Evolutionary conservation across 2,329 filamentous ascomycete species (phyloP), one percentile per base, ranked within the genome.

Genomic region (Penicillium paneum): DNA sequence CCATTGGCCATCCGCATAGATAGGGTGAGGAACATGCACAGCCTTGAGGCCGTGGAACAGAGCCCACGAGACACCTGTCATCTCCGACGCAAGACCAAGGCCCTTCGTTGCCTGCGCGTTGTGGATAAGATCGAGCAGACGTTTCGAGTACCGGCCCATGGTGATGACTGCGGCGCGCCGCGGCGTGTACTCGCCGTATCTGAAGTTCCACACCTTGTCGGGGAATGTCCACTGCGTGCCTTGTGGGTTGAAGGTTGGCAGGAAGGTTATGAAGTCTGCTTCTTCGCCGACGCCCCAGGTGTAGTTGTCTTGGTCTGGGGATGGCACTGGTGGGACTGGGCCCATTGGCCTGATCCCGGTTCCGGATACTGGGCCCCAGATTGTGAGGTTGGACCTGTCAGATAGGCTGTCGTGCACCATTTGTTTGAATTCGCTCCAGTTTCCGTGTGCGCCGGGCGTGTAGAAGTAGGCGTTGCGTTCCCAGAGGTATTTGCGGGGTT

Each of bases 21-120:
- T 79, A 0, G 81, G 80, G 44, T 83, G 81, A 0, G 81, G 81
- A 2, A 78, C 79, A 63, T 87, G 90, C 0, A 90, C 86, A 21
- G 87, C 89, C 73, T 92, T 92, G 64, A 90, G 78, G 1, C 89
- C 88, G 65, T 90, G 88, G 62, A 91, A 88, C 5, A 92, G 76
- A 0, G 88, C 87, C 67, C 85, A 81, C 0, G 81, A 83, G 0
- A 86, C 81, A 1, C 88, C 88, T 74, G 87, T 91, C 89, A 92
- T 92, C 71, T 92, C 89, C 26, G 82, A 83, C 69, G 56, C 64
- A 89, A 91, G 86, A 87, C 91, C 71, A 79, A 85, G 71, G 86
- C 88, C 59, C 83, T 84, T 63, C 83, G 78, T 28, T 81, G 79
- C 71, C 79, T 85, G 42, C 65, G 91, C 88, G 61, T 88, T 81